Conservation (phyloP, 345 rosid species). For the Cardamine chenopodiifolia region DNA sequence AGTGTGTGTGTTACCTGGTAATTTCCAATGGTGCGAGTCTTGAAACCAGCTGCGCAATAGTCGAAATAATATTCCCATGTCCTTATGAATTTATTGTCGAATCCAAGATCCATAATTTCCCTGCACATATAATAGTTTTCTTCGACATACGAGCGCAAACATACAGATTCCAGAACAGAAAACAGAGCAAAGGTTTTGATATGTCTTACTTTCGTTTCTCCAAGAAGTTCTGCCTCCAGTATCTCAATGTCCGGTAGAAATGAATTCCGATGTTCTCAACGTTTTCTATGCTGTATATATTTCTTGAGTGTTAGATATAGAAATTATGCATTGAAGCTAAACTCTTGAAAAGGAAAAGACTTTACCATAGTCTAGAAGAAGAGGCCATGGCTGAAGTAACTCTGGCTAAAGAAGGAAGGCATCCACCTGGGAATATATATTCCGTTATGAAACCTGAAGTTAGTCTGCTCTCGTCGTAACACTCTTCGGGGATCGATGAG, state of each 20-base stretch:
- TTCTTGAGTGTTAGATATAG: background rate
- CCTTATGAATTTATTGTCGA: constrained; percentile 69
- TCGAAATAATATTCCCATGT: constrained; percentile 97
- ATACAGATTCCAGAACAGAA: background rate
- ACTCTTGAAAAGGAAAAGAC: too few relatives aligned
- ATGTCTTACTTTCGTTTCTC: constrained; percentile 65
- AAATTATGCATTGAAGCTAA: background rate
- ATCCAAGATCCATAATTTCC: constrained; percentile 66
- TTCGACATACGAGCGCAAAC: background rate
- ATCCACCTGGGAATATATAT: constrained; percentile 88
- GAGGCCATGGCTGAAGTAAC: constrained; percentile 76
- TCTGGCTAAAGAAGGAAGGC: constrained; percentile 76
- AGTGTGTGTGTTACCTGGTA: constrained; percentile 55
- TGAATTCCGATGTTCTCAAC: constrained; percentile 84
- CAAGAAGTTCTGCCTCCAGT: constrained; percentile 81
- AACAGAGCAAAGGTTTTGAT: background rate
- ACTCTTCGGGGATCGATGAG: constrained; percentile 72
- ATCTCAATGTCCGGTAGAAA: constrained; percentile 73
- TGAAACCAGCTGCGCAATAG: constrained; percentile 84
- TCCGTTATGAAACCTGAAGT: constrained; percentile 89
- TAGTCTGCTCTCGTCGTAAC: constrained; percentile 60
- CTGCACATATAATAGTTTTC: constrained; percentile 39
- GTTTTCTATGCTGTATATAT: constrained; percentile 77
- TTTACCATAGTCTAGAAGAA: constrained; percentile 76
- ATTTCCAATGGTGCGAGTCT: constrained; percentile 66